phyloP scores from a whole-genome alignment of 2,329 filamentous ascomycete species.

The Paracorniculantispora psalliotae region DNA sequence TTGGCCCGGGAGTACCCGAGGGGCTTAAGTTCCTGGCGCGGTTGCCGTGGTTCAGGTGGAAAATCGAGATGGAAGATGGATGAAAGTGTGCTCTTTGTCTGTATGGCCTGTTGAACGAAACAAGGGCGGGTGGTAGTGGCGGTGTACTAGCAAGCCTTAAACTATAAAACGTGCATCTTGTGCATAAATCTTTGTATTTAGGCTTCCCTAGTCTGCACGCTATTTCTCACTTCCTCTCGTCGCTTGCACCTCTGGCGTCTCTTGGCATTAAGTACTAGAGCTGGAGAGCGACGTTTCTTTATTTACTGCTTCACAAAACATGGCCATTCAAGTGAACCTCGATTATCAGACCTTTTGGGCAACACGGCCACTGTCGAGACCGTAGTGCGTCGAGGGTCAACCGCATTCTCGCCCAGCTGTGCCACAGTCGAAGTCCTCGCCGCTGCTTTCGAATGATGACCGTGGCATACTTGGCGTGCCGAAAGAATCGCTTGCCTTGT shows the following conservation, averaged over 20 bases:
- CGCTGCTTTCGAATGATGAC: background rate
- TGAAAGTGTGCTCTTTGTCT: background rate
- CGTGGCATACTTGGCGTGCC: background rate
- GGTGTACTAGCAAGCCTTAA: background rate
- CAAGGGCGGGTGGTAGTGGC: background rate
- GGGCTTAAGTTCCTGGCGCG: background rate
- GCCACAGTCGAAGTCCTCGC: background rate
- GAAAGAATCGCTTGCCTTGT: background rate
- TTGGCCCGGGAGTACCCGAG: background rate
- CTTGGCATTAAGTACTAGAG: background rate
- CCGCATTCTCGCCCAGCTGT: background rate
- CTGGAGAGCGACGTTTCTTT: background rate
- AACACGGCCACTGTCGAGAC: background rate
- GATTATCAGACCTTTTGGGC: conserved; percentile 8
- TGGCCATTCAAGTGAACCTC: background rate
- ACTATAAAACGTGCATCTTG: background rate
- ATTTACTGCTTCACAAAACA: background rate
- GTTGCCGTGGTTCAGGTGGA: background rate
- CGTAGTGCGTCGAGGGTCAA: background rate
- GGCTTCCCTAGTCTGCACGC: background rate
- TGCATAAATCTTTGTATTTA: background rate
- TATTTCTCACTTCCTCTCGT: background rate
- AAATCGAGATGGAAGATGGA: background rate
- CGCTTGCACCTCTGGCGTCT: background rate
- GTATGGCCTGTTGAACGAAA: background rate